These are phyloP conservation scores for Vitis rupestris DNA, from an alignment of 164 flowering plant genomes.

Conservation along the genomic window DNA sequence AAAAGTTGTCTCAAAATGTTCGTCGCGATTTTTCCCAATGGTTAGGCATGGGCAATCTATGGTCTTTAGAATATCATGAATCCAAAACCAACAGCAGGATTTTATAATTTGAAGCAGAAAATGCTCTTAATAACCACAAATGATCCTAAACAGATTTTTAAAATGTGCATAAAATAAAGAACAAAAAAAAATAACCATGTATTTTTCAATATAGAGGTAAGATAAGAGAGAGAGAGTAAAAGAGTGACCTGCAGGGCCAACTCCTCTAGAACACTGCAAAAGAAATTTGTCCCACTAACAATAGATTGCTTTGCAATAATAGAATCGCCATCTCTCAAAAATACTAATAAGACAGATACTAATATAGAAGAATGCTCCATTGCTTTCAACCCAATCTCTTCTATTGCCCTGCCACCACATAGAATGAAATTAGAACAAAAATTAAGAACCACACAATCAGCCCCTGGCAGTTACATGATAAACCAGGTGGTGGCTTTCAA, in stretches of 20 bases:
- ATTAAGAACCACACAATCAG: background rate
- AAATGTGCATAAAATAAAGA: background rate
- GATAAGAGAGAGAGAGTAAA: slow-evolving; percentile 2
- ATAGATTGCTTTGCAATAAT: slow-evolving; percentile 68
- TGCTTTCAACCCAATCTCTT: slow-evolving; percentile 57
- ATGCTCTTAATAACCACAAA: too few species aligned
- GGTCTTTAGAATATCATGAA: too few species aligned
- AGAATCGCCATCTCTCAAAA: slow-evolving; percentile 55
- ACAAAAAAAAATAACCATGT: background rate
- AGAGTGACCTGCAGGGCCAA: slow-evolving; percentile 70
- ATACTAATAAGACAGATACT: slow-evolving; percentile 52
- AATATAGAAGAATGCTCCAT: slow-evolving; percentile 58
- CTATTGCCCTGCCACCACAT: slow-evolving; percentile 58
- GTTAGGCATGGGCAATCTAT: too few species aligned
- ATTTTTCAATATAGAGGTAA: background rate
- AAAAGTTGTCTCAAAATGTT: too few species aligned
- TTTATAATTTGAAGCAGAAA: too few species aligned
- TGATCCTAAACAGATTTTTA: too few species aligned
- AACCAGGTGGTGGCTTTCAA: too few species aligned
- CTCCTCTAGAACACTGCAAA: slow-evolving; percentile 57
- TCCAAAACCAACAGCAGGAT: too few species aligned
- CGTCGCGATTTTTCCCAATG: too few species aligned
- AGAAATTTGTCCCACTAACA: slow-evolving; percentile 56
- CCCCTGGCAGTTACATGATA: background rate
- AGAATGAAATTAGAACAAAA: background rate